phyloP scores from a whole-genome alignment of 2,329 filamentous ascomycete genomes.

The Huntiella abstrusa region DNA sequence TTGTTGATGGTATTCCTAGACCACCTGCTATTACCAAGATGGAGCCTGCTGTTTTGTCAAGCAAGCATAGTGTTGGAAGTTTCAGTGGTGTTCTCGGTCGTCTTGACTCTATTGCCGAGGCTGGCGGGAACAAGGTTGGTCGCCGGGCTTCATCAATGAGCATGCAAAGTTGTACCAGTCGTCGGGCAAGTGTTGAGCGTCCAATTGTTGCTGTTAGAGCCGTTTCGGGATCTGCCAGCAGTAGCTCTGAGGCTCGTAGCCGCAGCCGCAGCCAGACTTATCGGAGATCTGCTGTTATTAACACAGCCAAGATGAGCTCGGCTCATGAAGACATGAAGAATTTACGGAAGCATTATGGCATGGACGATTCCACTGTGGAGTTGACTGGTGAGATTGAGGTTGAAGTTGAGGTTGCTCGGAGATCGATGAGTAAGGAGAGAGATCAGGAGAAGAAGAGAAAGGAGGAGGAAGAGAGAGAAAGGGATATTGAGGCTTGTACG shows the following conservation, averaged over 20 bases:
- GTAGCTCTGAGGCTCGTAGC: not conserved
- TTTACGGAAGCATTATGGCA: constrained; percentile 32
- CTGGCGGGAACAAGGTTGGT: constrained; percentile 2
- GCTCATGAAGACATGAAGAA: constrained; percentile 36
- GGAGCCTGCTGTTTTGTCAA: constrained; percentile 1
- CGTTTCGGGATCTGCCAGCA: not conserved
- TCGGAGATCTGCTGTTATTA: constrained; percentile 26
- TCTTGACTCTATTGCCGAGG: constrained; percentile 7
- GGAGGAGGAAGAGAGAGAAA: not conserved
- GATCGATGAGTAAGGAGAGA: not conserved
- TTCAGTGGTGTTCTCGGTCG: constrained; percentile 3
- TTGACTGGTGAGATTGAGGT: constrained; percentile 27
- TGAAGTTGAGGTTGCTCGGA: not conserved
- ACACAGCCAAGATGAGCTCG: constrained; percentile 33
- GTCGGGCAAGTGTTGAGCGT: not conserved
- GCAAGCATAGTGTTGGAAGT: constrained; percentile 5
- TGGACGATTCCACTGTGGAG: constrained; percentile 38
- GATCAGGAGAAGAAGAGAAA: not conserved
- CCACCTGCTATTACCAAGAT: constrained; percentile 8
- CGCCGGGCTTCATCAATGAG: constrained; percentile 9
- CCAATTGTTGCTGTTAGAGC: not conserved
- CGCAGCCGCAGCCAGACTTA: constrained; percentile 12
- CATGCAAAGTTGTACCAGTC: not conserved
- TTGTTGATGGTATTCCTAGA: constrained; percentile 7
- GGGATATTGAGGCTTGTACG: constrained; percentile 6